Evolutionary conservation across 2,329 filamentous ascomycete genomes (phyloP), one percentile per base, ranked within the genome.

Genomic region (Malbranchea cinnamomea): DNA sequence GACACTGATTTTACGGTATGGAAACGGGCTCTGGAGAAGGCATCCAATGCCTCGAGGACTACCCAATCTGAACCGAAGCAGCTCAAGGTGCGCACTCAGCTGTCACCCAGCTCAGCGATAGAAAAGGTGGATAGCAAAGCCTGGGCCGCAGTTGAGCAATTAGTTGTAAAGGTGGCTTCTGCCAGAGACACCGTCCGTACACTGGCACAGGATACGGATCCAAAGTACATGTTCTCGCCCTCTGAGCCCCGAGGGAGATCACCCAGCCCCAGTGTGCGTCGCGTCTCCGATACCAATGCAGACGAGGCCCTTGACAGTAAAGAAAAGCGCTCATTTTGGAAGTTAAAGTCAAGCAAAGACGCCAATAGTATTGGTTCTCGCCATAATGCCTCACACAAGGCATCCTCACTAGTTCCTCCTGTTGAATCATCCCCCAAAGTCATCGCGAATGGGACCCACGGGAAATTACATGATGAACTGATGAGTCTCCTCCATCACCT

Each of bases 141-240:
- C 52, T 98, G 89, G 89, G 68, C 73, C 35, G 78, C 79, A 43
- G 78, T 93, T 2, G 85, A 94, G 55, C 65, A 74, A 1, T 62
- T 98, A 21, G 79, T 95, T 16, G 84, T 83, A 48, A 74, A 82
- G 36, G 72, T 95, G 9, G 78, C 84, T 5, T 84, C 83, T 2
- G 85, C 84, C 27, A 69, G 89, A 43, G 89, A 98, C 58, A 83
- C 84, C 2, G 71, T 94, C 13, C 74, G 85, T 28, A 73, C 82
- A 21, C 62, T 98, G 25, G 87, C 85, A 7, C 84, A 80, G 50
- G 82, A 92, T 46, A 83, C 84, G 28, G 76, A 81, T 36, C 67
- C 70, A 2, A 78, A 74, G 46, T 70, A 71, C 36, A 38, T 53
- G 36, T 35, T 37, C 7, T n/a, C n/a, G n/a, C 28, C 37, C 7